These are phyloP conservation scores for Sclerospora graminicola DNA, from an alignment of 352 stramenopile species.

Conservation along the genomic window DNA sequence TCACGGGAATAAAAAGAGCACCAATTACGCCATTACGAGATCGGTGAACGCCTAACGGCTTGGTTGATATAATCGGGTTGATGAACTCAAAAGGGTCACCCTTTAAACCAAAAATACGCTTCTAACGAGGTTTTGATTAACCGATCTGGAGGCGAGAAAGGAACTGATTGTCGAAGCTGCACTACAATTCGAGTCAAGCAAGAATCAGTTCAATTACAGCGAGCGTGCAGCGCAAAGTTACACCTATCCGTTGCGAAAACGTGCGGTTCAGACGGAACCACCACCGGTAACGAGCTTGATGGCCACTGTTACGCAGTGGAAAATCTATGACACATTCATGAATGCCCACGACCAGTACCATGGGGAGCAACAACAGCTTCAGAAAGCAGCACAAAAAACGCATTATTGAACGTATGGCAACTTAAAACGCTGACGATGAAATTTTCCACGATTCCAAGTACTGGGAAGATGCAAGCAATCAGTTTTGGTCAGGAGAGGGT, in stretches of 20 bases:
- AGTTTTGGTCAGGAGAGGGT: conserved; percentile 90
- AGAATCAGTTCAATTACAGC: conserved; percentile 98
- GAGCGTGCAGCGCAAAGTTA: conserved; percentile 95
- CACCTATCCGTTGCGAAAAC: too few relatives aligned
- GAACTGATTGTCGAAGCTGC: too few relatives aligned
- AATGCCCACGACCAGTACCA: too few relatives aligned
- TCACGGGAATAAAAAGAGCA: too few relatives aligned
- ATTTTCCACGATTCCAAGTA: too few relatives aligned
- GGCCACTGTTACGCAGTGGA: too few relatives aligned
- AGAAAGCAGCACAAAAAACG: conserved; percentile 83
- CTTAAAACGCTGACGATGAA: conserved; percentile 97
- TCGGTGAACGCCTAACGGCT: too few relatives aligned
- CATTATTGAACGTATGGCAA: conserved; percentile 94
- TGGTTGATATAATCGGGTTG: too few relatives aligned
- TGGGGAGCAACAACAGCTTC: too few relatives aligned
- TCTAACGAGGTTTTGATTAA: conserved; percentile 67
- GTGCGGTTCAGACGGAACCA: conserved; percentile 89
- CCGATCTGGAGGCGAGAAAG: conserved; percentile 74
- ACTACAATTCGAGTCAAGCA: conserved; percentile 84
- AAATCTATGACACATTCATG: too few relatives aligned
- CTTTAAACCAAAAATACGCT: conserved; percentile 74
- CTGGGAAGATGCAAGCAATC: conserved; percentile 90
- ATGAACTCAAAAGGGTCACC: too few relatives aligned
- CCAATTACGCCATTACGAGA: too few relatives aligned
- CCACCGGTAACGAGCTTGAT: conserved; percentile 92